Evolutionary conservation across 2,329 filamentous ascomycete species (phyloP).

Genomic region (Cordyceps cicadae): DNA sequence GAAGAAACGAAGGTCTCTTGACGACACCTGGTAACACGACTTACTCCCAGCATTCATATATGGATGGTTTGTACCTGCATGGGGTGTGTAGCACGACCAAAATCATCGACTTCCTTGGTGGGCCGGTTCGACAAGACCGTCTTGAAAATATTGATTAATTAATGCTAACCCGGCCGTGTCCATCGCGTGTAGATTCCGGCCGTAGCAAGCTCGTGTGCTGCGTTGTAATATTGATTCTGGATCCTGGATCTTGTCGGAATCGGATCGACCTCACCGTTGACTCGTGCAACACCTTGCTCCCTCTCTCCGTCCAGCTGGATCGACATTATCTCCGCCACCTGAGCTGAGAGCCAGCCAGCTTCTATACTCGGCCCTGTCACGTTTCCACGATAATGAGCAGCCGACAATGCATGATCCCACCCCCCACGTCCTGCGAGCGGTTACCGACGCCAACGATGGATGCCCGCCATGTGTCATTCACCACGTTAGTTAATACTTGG

Average conservation of each 20-base stretch:
- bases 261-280: too few species aligned
- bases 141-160: neutral
- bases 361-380: neutral
- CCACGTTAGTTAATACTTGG: neutral
- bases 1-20: neutral
- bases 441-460: neutral
- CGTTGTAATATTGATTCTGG: too few species aligned
- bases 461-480: neutral
- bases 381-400: neutral
- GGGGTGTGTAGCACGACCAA: neutral
- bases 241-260: too few species aligned
- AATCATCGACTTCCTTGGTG: neutral
- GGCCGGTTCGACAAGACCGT: neutral
- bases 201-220: too few species aligned
- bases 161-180: neutral
- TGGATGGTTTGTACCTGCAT: neutral
- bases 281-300: neutral
- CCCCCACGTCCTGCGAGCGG: constrained; percentile 1
- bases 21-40: neutral
- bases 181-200: neutral
- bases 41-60: too few species aligned
- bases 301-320: neutral
- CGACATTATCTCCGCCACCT: neutral
- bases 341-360: neutral
- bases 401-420: neutral